Evolutionary conservation across 148 eudicot species (phyloP).

Genomic region (Vaccinium vitisidaea): DNA sequence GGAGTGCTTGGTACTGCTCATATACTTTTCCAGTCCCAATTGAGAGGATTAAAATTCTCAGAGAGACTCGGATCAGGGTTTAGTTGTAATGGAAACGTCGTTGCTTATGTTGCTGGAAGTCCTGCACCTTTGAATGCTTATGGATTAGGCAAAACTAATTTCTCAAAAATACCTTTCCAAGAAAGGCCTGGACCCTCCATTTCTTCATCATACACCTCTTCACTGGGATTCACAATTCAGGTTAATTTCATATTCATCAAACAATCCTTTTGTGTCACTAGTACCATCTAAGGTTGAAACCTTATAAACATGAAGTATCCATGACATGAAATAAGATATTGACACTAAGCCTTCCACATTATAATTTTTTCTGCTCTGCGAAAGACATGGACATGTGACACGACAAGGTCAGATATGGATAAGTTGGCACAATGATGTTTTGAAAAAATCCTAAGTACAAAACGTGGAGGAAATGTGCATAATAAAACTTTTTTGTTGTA

Average conservation of each 20-base stretch:
- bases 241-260: slow-evolving; percentile 2
- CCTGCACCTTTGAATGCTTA: slow-evolving; percentile 31
- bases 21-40: slow-evolving; percentile 29
- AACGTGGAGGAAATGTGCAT: neutral
- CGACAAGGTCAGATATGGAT: neutral
- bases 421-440: neutral
- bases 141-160: slow-evolving; percentile 22
- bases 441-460: neutral
- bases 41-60: slow-evolving; percentile 33
- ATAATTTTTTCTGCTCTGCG: neutral
- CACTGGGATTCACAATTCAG: slow-evolving; percentile 41
- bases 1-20: slow-evolving; percentile 38
- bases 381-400: neutral
- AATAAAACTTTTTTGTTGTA: neutral
- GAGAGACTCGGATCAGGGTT: slow-evolving; percentile 35
- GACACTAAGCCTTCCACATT: neutral
- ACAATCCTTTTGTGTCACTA: neutral
- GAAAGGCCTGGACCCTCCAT: slow-evolving; percentile 43
- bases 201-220: slow-evolving; percentile 40
- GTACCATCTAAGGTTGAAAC: neutral
- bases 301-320: neutral
- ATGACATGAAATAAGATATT: neutral
- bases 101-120: slow-evolving; percentile 39
- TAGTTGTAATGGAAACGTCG: slow-evolving; percentile 35
- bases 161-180: slow-evolving; percentile 27